phyloP scores from a whole-genome alignment of 352 stramenopile species.

The Globisporangium viniferum region DNA sequence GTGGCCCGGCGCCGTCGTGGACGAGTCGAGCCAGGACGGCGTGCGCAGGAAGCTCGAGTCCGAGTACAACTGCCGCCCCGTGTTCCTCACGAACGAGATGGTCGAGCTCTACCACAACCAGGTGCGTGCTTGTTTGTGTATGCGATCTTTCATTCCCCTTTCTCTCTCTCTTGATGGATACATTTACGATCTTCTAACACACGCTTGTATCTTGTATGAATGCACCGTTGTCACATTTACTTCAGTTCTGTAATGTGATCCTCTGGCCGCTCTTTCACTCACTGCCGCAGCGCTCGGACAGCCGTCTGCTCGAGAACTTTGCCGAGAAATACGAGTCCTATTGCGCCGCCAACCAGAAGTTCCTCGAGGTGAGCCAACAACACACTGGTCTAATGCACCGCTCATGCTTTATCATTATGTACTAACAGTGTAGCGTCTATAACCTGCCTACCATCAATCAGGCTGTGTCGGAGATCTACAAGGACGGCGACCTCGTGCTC shows the following conservation, averaged over 20 bases:
- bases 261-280: conserved; percentile 91
- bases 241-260: conserved; percentile 86
- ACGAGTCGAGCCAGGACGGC: conserved; percentile 75
- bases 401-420: neutral
- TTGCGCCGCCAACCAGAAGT: conserved; percentile 84
- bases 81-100: conserved; percentile 78
- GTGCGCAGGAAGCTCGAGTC: conserved; percentile 70
- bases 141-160: neutral
- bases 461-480: conserved; percentile 76
- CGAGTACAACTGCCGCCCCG: conserved; percentile 81
- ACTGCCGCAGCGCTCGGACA: conserved; percentile 74
- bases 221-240: neutral
- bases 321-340: conserved; percentile 87
- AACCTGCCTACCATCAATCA: conserved; percentile 12
- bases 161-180: neutral
- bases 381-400: too few relatives aligned
- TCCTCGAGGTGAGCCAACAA: conserved; percentile 51
- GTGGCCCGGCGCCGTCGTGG: conserved; percentile 80
- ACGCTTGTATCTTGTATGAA: neutral
- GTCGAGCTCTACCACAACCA: conserved; percentile 86
- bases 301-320: conserved; percentile 76
- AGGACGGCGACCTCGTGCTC: conserved; percentile 82
- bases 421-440: neutral
- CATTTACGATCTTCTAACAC: neutral
- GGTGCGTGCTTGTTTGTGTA: conserved; percentile 13